Evolutionary conservation across 164 flowering plant species (phyloP).

Genomic region (Stephania japonica): DNA sequence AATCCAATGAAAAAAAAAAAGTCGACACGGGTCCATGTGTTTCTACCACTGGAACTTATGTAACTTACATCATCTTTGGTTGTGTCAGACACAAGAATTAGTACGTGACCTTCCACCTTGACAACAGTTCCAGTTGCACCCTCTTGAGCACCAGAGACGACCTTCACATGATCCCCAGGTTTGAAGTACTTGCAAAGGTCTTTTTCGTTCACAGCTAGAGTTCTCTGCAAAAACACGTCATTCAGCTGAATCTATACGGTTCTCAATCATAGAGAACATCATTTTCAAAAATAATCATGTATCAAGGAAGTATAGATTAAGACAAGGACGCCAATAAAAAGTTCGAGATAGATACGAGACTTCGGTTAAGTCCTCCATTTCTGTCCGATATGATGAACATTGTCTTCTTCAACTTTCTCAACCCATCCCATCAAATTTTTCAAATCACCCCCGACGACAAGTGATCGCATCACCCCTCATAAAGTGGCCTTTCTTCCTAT

Average conservation of each 20-base stretch:
- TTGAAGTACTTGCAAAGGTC: slow-evolving; percentile 92
- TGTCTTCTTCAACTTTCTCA: slow-evolving; percentile 94
- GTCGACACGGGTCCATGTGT: not conserved
- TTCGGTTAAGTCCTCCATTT: slow-evolving; percentile 54
- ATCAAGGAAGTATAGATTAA: not conserved
- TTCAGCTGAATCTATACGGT: not conserved
- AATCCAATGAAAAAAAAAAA: not conserved
- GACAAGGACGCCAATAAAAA: not conserved
- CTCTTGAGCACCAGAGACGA: slow-evolving; percentile 85
- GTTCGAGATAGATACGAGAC: slow-evolving; percentile 36
- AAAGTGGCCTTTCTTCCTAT: slow-evolving; percentile 91
- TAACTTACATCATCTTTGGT: slow-evolving; percentile 87
- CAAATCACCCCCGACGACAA: slow-evolving; percentile 78
- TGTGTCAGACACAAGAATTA: slow-evolving; percentile 79
- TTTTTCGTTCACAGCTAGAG: slow-evolving; percentile 73
- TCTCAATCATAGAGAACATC: not conserved
- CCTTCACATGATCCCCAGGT: slow-evolving; percentile 95
- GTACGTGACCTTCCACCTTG: slow-evolving; percentile 84
- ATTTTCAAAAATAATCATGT: not conserved
- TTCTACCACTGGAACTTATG: not conserved
- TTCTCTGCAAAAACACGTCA: slow-evolving; percentile 34
- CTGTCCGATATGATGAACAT: slow-evolving; percentile 71
- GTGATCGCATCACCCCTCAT: slow-evolving; percentile 93
- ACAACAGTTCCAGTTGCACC: slow-evolving; percentile 98
- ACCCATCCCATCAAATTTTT: slow-evolving; percentile 90